Conservation (phyloP, 495 filamentous ascomycete genomes). For the Glonium stellatum region DNA sequence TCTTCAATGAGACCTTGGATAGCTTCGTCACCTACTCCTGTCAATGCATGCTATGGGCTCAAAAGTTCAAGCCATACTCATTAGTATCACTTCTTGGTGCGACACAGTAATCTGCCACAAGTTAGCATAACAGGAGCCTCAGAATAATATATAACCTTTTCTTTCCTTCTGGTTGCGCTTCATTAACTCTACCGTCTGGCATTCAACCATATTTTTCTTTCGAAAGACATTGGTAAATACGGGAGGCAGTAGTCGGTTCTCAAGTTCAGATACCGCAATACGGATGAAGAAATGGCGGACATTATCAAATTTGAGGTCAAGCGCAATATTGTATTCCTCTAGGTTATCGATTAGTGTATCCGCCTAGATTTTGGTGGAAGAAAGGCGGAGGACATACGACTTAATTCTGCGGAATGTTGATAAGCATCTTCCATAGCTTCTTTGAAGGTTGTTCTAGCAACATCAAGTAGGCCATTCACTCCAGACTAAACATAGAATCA, state of each 20-base stretch:
- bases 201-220: conserved; percentile 69
- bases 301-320: conserved; percentile 69
- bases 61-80: conserved; percentile 45
- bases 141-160: not conserved
- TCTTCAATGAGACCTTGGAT: conserved; percentile 63
- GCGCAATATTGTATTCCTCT: conserved; percentile 53
- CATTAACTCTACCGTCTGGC: conserved; percentile 75
- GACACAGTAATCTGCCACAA: conserved; percentile 57
- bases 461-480: conserved; percentile 79
- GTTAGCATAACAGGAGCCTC: not conserved
- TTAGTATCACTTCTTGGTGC: conserved; percentile 69
- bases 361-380: not conserved
- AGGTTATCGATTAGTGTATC: not conserved
- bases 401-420: conserved; percentile 59
- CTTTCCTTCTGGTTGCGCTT: conserved; percentile 47
- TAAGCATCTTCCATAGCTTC: conserved; percentile 72
- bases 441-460: conserved; percentile 79
- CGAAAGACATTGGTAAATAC: conserved; percentile 69
- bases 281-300: conserved; percentile 74
- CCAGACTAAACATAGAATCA: conserved; percentile 51
- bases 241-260: conserved; percentile 55
- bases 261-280: conserved; percentile 56
- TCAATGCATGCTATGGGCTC: not conserved
- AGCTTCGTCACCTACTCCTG: conserved; percentile 45
- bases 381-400: conserved; percentile 38